Evolutionary conservation across 2,329 filamentous ascomycete species (phyloP).

Genomic region (Alternaria rosae): DNA sequence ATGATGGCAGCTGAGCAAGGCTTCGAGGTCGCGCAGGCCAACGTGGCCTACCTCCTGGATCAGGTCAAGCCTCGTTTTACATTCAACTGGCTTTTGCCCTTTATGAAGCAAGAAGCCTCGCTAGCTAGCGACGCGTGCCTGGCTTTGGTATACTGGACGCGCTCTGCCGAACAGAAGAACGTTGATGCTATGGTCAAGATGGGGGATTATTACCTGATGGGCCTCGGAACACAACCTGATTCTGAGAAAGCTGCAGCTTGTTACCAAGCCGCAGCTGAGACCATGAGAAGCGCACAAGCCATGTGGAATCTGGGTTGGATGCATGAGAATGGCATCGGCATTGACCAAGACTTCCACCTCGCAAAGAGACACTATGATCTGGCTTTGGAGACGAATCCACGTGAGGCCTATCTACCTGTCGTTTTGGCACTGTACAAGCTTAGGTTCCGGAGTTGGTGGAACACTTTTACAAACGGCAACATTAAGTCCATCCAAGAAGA

Average conservation of each 20-base stretch:
- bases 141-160: slow-evolving; percentile 91
- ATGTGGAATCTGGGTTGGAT: slow-evolving; percentile 99
- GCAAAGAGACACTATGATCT: slow-evolving; percentile 97
- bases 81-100: slow-evolving; percentile 61
- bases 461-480: slow-evolving; percentile 86
- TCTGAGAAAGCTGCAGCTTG: slow-evolving; percentile 89
- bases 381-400: slow-evolving; percentile 81
- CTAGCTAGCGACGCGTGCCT: slow-evolving; percentile 67
- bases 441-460: slow-evolving; percentile 88
- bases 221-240: slow-evolving; percentile 73
- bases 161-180: slow-evolving; percentile 91
- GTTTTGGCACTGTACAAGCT: slow-evolving; percentile 87
- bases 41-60: slow-evolving; percentile 87
- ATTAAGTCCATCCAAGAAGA: slow-evolving; percentile 94
- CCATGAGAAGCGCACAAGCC: slow-evolving; percentile 89
- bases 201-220: slow-evolving; percentile 94
- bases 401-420: slow-evolving; percentile 92
- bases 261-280: slow-evolving; percentile 91
- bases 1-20: slow-evolving; percentile 92
- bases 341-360: slow-evolving; percentile 95
- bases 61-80: slow-evolving; percentile 62
- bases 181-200: slow-evolving; percentile 96
- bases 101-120: slow-evolving; percentile 51
- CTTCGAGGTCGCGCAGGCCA: slow-evolving; percentile 87
- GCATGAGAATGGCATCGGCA: slow-evolving; percentile 94